phyloP scores from a whole-genome alignment of 1,284 basidiomycete species.

The Trichosporon asahii region DNA sequence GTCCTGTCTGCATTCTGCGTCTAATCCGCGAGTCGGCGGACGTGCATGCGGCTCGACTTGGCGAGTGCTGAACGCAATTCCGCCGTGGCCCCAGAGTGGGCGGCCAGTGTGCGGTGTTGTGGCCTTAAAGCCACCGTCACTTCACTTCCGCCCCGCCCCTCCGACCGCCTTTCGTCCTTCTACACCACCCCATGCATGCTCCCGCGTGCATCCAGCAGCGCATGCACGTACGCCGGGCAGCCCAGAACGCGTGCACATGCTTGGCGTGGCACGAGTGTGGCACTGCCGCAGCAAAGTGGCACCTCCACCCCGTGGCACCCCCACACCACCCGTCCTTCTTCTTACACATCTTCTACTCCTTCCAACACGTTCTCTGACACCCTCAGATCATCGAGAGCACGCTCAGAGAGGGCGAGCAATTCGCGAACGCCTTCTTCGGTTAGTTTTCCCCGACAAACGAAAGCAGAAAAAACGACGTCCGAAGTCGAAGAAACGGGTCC shows the following conservation, averaged over 20 bases:
- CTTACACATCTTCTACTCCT: neutral
- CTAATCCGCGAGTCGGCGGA: too few relatives aligned
- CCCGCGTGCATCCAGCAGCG: neutral
- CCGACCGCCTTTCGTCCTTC: neutral
- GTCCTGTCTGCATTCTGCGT: neutral
- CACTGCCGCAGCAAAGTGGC: neutral
- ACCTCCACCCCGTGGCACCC: neutral
- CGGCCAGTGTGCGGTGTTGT: neutral
- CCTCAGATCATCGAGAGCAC: conserved; percentile 87
- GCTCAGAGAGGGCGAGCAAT: conserved; percentile 96
- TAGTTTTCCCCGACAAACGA: too few relatives aligned
- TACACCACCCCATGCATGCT: neutral
- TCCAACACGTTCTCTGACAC: neutral
- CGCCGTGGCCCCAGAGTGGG: neutral
- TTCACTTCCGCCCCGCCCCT: neutral
- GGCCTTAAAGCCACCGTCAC: conserved; percentile 1
- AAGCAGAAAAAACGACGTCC: conserved; percentile 2
- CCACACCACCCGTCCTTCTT: neutral
- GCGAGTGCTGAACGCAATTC: neutral
- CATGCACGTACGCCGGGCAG: too few relatives aligned
- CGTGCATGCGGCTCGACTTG: neutral
- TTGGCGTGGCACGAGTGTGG: neutral
- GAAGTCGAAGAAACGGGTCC: neutral
- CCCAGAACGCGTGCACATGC: neutral
- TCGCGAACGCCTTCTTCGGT: conserved; percentile 78